Evolutionary conservation across 192 early-diverging fungal genomes (phyloP).

Genomic region (Gonapodya prolifera): DNA sequence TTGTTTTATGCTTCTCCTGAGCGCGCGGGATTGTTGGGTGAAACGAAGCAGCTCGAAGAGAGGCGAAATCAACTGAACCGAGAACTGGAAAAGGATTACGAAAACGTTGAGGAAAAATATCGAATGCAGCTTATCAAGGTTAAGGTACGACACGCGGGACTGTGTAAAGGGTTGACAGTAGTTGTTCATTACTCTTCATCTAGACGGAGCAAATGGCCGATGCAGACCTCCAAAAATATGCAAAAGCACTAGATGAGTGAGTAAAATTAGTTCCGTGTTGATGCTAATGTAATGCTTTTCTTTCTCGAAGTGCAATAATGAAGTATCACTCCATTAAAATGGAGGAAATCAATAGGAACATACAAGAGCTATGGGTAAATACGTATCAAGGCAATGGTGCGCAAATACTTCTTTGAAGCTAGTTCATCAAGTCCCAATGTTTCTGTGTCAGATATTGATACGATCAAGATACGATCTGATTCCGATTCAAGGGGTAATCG

Average conservation of each 20-base stretch:
- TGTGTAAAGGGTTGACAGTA: too few relatives aligned
- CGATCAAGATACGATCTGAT: constrained; percentile 89
- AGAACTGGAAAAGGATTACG: constrained; percentile 63
- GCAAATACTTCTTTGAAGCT: neutral
- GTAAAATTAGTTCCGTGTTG: neutral
- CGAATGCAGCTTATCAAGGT: constrained; percentile 51
- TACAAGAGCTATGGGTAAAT: constrained; percentile 89
- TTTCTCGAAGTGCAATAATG: constrained; percentile 55
- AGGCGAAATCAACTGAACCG: constrained; percentile 32
- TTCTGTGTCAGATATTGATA: constrained; percentile 65
- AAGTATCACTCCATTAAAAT: constrained; percentile 86
- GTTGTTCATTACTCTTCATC: neutral
- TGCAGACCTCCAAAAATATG: constrained; percentile 71
- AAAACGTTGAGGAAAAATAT: constrained; percentile 58
- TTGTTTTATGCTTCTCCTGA: constrained; percentile 5
- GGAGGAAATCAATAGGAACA: constrained; percentile 93
- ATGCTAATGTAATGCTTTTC: neutral
- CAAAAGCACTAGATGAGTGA: constrained; percentile 64
- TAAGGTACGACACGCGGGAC: constrained; percentile 30
- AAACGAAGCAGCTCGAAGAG: constrained; percentile 70
- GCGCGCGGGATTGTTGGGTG: constrained; percentile 52
- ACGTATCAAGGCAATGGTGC: constrained; percentile 83
- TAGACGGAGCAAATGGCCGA: constrained; percentile 64
- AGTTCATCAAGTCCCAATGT: neutral
- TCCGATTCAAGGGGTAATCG: constrained; percentile 58